Percentiles rank a stretch among this genome's conserved stretches.
phyloP scores from a whole-genome alignment of 768 basidiomycete genomes.

The Rickenella mellea region DNA sequence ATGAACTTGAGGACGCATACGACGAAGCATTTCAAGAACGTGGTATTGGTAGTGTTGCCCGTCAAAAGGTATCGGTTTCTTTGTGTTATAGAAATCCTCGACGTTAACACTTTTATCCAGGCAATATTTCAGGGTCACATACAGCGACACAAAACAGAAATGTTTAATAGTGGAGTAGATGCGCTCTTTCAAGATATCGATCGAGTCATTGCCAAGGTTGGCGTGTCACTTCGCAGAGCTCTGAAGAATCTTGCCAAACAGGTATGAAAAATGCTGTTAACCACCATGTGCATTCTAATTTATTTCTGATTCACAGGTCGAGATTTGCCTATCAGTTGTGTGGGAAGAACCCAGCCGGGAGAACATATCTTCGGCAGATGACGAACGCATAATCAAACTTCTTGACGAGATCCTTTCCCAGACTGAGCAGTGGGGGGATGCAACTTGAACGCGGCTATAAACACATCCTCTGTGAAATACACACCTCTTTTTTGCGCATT shows the following conservation, averaged over 20 bases:
- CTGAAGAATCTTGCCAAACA: slow-evolving; percentile 45
- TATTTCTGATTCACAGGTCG: no score
- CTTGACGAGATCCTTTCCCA: no score
- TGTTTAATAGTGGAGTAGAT: slow-evolving; percentile 46
- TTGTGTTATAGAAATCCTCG: no score
- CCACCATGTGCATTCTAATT: not conserved
- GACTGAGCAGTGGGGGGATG: no score
- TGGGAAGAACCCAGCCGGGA: slow-evolving; percentile 35
- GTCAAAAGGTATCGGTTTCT: slow-evolving; percentile 43
- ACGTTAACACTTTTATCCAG: slow-evolving; percentile 17
- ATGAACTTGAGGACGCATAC: slow-evolving; percentile 41
- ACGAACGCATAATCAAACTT: no score
- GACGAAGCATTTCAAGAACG: slow-evolving; percentile 42
- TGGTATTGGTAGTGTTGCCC: slow-evolving; percentile 46
- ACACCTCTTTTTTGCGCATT: no score
- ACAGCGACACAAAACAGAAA: slow-evolving; percentile 30
- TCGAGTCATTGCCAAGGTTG: slow-evolving; percentile 38
- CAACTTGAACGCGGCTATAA: no score
- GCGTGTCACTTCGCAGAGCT: slow-evolving; percentile 34
- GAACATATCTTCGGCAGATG: no score
- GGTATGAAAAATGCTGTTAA: slow-evolving; percentile 23
- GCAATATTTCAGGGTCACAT: slow-evolving; percentile 37
- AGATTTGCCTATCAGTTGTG: slow-evolving; percentile 47
- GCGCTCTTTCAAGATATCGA: slow-evolving; percentile 37
- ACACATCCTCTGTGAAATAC: no score